phyloP scores from a whole-genome alignment of 2,329 filamentous ascomycete species.

The Paracoccidioides lutzii region DNA sequence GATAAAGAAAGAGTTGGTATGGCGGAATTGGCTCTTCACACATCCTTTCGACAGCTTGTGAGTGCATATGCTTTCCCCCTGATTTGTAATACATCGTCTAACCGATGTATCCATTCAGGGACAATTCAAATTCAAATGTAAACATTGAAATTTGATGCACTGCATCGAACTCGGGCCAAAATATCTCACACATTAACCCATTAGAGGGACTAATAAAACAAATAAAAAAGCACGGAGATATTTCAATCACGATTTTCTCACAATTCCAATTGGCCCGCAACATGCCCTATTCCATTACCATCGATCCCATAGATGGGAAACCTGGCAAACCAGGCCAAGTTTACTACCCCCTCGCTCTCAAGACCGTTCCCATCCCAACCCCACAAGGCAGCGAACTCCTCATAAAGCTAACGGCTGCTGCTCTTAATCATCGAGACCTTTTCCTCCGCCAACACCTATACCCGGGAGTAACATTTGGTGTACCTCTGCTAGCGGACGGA shows the following conservation, averaged over 20 bases:
- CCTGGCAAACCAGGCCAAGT: constrained; percentile 66
- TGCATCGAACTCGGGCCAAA: no score
- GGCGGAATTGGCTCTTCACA: not conserved
- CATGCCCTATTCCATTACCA: constrained; percentile 35
- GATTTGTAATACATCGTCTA: not conserved
- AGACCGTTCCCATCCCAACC: constrained; percentile 48
- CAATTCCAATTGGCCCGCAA: not conserved
- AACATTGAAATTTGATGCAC: no score
- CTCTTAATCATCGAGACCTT: constrained; percentile 89
- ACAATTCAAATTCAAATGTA: not conserved
- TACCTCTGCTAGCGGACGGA: constrained; percentile 72
- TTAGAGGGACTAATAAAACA: no score
- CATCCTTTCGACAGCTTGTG: not conserved
- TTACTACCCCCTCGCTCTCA: constrained; percentile 47
- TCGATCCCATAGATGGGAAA: constrained; percentile 47
- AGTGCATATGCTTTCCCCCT: not conserved
- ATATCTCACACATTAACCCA: no score
- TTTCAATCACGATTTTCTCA: not conserved
- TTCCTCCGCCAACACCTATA: constrained; percentile 91
- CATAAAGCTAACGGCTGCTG: constrained; percentile 61
- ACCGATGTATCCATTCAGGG: not conserved
- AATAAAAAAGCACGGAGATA: not conserved
- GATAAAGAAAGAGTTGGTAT: not conserved
- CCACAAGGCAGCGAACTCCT: constrained; percentile 58
- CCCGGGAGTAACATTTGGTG: constrained; percentile 65